These are phyloP conservation scores for Hura crepitans DNA, from an alignment of 441 rosid genomes.

Conservation along the genomic window DNA sequence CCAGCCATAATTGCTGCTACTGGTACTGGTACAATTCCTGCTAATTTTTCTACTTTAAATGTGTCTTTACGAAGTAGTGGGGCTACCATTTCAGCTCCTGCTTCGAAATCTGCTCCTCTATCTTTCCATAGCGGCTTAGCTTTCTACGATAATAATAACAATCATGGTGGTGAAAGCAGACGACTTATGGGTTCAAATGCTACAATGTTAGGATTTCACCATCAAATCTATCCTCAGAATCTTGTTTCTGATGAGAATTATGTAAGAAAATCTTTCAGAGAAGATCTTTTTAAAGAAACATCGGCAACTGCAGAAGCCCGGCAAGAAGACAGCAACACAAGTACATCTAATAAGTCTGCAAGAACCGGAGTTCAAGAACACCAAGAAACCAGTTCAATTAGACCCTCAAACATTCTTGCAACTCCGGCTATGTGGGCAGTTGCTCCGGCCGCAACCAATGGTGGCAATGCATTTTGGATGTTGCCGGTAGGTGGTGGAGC, in stretches of 20 bases:
- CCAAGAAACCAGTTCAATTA: conserved; percentile 39
- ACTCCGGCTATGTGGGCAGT: conserved; percentile 74
- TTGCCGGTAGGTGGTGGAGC: conserved; percentile 56
- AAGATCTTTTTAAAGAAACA: conserved; percentile 63
- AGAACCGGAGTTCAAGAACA: conserved; percentile 43
- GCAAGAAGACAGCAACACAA: conserved; percentile 25
- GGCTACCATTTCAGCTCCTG: conserved; percentile 44
- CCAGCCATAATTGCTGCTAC: conserved; percentile 81
- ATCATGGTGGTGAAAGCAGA: conserved; percentile 35
- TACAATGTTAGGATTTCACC: conserved; percentile 53
- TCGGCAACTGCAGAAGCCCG: conserved; percentile 9
- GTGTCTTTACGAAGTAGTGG: conserved; percentile 58
- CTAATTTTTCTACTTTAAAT: conserved; percentile 65
- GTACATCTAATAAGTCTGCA: conserved; percentile 27
- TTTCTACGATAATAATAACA: conserved; percentile 27
- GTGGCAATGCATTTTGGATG: conserved; percentile 76
- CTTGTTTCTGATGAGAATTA: conserved; percentile 42
- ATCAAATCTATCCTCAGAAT: conserved; percentile 53
- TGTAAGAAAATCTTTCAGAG: conserved; percentile 45
- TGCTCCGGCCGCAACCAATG: no score
- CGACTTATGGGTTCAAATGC: conserved; percentile 34
- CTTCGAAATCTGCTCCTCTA: conserved; percentile 50
- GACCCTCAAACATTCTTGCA: conserved; percentile 36
- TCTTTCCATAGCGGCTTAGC: conserved; percentile 47
- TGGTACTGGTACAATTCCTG: conserved; percentile 84